Evolutionary conservation across 106 monocot species (phyloP).

Genomic region (Phalaenopsis aphrodite): DNA sequence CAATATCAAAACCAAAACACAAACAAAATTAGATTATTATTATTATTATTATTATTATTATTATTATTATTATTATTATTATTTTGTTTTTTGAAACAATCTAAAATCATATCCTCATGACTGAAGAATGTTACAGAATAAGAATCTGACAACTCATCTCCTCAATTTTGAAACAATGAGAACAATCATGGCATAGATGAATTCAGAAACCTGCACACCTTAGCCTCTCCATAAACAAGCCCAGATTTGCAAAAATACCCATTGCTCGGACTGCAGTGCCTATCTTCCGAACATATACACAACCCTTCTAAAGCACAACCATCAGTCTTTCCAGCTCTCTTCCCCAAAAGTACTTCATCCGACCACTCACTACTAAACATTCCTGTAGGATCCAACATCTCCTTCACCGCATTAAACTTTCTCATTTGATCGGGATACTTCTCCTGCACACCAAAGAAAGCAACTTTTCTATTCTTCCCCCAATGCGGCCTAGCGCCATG

Average conservation of each 20-base stretch:
- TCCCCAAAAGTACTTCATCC: conserved; percentile 33
- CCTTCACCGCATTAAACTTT: conserved; percentile 32
- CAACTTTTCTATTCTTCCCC: conserved; percentile 69
- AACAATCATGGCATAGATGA: neutral
- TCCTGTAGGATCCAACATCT: conserved; percentile 33
- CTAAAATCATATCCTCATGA: no score
- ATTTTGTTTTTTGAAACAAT: no score
- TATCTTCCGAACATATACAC: conserved; percentile 67
- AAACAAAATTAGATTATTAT: no score
- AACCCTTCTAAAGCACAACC: conserved; percentile 79
- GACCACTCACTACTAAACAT: conserved; percentile 56
- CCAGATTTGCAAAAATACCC: conserved; percentile 64
- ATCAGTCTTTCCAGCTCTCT: conserved; percentile 8
- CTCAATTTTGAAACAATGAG: neutral
- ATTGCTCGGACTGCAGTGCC: conserved; percentile 60
- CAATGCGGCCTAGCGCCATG: conserved; percentile 61
- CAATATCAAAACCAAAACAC: no score
- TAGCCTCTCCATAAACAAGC: conserved; percentile 56
- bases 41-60: no score
- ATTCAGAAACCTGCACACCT: conserved; percentile 50
- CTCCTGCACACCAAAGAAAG: conserved; percentile 37
- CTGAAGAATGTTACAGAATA: no score
- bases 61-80: no score
- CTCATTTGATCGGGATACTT: conserved; percentile 42
- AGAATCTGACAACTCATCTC: neutral